Evolutionary conservation across 2,329 filamentous ascomycete species (phyloP).

Genomic region (Aspergillus cejpii): DNA sequence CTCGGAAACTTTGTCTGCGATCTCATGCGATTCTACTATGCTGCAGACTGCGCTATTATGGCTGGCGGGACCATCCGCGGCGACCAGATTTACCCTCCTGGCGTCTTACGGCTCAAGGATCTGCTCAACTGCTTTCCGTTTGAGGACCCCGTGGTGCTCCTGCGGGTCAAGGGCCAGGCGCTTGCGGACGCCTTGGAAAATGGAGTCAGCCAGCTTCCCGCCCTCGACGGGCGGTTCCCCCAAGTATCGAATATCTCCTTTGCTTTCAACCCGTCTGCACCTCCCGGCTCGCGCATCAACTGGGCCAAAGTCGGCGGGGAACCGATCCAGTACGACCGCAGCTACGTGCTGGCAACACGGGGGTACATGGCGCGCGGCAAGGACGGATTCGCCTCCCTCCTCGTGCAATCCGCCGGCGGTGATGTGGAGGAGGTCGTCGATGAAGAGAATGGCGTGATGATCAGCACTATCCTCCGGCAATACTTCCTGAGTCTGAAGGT

Average conservation of each 20-base stretch:
- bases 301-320: conserved; percentile 56
- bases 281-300: conserved; percentile 57
- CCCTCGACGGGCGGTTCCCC: conserved; percentile 75
- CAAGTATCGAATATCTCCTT: conserved; percentile 81
- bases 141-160: conserved; percentile 77
- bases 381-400: conserved; percentile 71
- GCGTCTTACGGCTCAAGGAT: conserved; percentile 68
- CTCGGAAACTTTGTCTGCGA: conserved; percentile 88
- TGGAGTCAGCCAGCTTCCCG: conserved; percentile 70
- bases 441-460: conserved; percentile 80
- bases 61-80: conserved; percentile 78
- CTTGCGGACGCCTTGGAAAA: conserved; percentile 80
- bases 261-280: conserved; percentile 59
- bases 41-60: conserved; percentile 76
- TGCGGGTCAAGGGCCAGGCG: conserved; percentile 63
- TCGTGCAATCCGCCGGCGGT: conserved; percentile 71
- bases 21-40: conserved; percentile 77
- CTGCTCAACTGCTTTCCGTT: conserved; percentile 89
- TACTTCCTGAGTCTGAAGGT: conserved; percentile 86
- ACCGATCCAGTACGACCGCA: conserved; percentile 55
- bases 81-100: conserved; percentile 81
- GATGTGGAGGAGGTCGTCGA: conserved; percentile 69
- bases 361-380: conserved; percentile 88
- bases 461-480: conserved; percentile 78
- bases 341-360: conserved; percentile 69